Conservation (phyloP, 2,329 filamentous ascomycete species). For the Fusarium concolor region DNA sequence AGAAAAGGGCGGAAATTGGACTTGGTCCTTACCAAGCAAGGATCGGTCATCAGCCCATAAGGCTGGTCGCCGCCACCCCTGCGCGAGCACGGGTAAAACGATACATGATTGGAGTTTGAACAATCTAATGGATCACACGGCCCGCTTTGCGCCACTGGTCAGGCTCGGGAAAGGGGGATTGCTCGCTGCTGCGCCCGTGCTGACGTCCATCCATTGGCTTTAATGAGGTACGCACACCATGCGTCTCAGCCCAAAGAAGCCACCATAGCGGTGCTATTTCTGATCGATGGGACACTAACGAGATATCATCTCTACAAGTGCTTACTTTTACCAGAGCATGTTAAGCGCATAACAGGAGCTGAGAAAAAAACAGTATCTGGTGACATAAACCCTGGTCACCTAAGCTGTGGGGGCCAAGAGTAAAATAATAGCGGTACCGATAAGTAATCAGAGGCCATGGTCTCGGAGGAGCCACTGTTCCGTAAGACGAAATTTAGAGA, state of each 20-base stretch:
- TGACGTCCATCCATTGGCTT: background rate
- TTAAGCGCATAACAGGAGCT: background rate
- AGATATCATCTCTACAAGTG: background rate
- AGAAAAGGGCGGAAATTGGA: slow-evolving; percentile 21
- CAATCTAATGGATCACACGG: background rate
- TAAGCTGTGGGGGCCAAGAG: slow-evolving; percentile 20
- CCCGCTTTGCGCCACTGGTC: background rate
- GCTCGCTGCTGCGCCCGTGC: background rate
- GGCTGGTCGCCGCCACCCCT: slow-evolving; percentile 14
- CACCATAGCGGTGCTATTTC: background rate
- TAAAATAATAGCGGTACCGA: background rate
- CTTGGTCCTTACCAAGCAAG: slow-evolving; percentile 16
- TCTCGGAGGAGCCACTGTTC: background rate
- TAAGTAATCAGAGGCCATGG: background rate
- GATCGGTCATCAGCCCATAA: slow-evolving; percentile 10
- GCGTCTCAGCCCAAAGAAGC: background rate
- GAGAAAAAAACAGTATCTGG: background rate
- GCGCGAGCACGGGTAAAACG: background rate
- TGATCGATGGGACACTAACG: background rate
- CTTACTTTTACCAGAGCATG: background rate
- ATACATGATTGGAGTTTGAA: slow-evolving; percentile 3
- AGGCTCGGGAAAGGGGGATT: background rate
- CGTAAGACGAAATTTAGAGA: background rate
- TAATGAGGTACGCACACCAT: background rate
- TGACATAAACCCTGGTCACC: background rate